Percentiles rank a stretch among this genome's conserved stretches.
Conservation (phyloP, 805 yeast species). For the Soucietia sequanensis region DNA sequence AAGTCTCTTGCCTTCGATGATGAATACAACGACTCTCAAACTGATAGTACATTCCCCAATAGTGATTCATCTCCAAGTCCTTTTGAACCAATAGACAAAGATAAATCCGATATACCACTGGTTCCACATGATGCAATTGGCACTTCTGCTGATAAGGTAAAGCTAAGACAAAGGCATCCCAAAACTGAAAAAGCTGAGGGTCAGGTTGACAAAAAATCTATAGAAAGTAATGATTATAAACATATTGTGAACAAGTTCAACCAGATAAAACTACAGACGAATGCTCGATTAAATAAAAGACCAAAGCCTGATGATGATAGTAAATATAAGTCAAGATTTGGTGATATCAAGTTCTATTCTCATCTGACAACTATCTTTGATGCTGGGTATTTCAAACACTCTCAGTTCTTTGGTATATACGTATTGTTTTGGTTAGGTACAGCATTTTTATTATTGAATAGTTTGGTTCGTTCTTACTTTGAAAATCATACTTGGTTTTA, state of each 20-base stretch:
- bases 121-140: no score
- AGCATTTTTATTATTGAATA: slow-evolving; percentile 52
- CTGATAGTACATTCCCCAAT: no score
- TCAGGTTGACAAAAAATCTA: no score
- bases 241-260: neutral
- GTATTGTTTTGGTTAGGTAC: slow-evolving; percentile 75
- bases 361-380: slow-evolving; percentile 52
- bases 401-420: slow-evolving; percentile 75
- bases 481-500: slow-evolving; percentile 41
- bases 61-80: no score
- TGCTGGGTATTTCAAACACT: slow-evolving; percentile 38
- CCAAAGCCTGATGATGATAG: slow-evolving; percentile 8
- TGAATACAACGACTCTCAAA: slow-evolving; percentile 1
- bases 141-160: no score
- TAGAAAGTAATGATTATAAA: no score
- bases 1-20: neutral
- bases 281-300: slow-evolving; percentile 1
- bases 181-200: no score
- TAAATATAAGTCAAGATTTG: slow-evolving; percentile 49
- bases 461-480: slow-evolving; percentile 52
- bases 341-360: slow-evolving; percentile 49
- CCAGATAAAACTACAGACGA: neutral
- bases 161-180: no score
- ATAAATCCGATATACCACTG: no score
- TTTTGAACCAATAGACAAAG: no score